phyloP scores from a whole-genome alignment of 2,329 filamentous ascomycete species.

The Dactylellina leptospora region DNA sequence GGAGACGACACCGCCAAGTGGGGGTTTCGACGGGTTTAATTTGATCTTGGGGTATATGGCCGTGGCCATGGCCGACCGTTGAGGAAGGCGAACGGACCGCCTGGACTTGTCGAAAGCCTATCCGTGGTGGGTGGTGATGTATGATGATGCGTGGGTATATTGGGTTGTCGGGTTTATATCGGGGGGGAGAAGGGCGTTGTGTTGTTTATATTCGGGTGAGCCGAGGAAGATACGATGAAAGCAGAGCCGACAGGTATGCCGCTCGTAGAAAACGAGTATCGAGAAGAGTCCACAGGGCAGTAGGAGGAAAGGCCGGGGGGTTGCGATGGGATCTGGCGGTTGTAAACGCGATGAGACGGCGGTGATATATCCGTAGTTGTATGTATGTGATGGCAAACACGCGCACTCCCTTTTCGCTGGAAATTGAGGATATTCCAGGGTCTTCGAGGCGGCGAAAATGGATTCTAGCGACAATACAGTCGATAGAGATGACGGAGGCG shows the following conservation, averaged over 20 bases:
- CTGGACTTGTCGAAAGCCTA: constrained; percentile 42
- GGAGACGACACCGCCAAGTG: constrained; percentile 47
- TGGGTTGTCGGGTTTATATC: constrained; percentile 18
- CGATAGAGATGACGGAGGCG: constrained; percentile 21
- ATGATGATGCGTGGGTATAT: background rate
- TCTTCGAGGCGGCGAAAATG: constrained; percentile 12
- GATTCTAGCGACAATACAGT: constrained; percentile 3
- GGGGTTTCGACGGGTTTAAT: constrained; percentile 45
- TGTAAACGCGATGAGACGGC: constrained; percentile 49
- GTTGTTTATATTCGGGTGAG: constrained; percentile 43
- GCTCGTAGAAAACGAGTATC: constrained; percentile 4
- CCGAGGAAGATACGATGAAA: constrained; percentile 11
- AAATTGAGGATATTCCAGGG: constrained; percentile 38
- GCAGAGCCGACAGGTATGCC: background rate
- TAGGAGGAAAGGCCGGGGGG: constrained; percentile 13
- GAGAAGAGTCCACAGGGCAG: constrained; percentile 1
- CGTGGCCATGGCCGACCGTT: constrained; percentile 52
- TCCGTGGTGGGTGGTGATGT: constrained; percentile 35
- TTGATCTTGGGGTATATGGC: constrained; percentile 53
- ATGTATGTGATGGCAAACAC: constrained; percentile 52
- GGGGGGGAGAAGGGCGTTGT: constrained; percentile 24
- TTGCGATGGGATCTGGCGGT: constrained; percentile 38
- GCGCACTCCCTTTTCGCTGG: constrained; percentile 51
- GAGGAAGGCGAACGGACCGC: constrained; percentile 50
- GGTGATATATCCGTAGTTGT: constrained; percentile 50